Conservation (phyloP, 2,329 filamentous ascomycete genomes). For the Penicillium hesseltinei region DNA sequence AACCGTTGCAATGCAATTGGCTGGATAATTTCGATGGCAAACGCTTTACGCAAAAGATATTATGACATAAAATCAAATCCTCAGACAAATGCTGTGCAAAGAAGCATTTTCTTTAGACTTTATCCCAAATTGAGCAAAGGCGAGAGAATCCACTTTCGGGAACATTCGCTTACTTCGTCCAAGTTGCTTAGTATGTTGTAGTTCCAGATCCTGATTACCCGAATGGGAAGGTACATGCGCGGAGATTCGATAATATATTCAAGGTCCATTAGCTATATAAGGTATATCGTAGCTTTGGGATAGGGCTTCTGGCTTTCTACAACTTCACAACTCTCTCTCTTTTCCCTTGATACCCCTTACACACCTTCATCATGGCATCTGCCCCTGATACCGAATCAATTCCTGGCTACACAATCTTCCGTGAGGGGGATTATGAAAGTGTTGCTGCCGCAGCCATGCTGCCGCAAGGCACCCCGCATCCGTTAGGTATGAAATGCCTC, state of each 20-base stretch:
- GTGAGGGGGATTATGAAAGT: constrained; percentile 28
- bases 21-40: background rate
- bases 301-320: constrained; percentile 1
- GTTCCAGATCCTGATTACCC: constrained; percentile 19
- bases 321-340: constrained; percentile 13
- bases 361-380: constrained; percentile 23
- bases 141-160: constrained; percentile 13
- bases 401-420: constrained; percentile 29
- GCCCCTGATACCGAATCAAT: constrained; percentile 28
- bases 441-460: constrained; percentile 26
- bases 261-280: constrained; percentile 19
- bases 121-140: constrained; percentile 15
- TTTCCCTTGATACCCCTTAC: constrained; percentile 1
- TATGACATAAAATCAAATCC: constrained; percentile 9
- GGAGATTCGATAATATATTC: constrained; percentile 14
- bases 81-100: background rate
- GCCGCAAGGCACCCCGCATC: constrained; percentile 22
- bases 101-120: constrained; percentile 17
- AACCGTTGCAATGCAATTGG: constrained; percentile 14
- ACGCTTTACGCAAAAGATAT: constrained; percentile 21
- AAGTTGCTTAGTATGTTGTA: background rate
- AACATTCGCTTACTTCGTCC: constrained; percentile 13
- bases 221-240: constrained; percentile 27
- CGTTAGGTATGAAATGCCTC: constrained; percentile 16
- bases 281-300: background rate